Evolutionary conservation across 176 grass and related monocot genomes (phyloP), one percentile per base, ranked within the genome.

Genomic region (Triticum aestivum): DNA sequence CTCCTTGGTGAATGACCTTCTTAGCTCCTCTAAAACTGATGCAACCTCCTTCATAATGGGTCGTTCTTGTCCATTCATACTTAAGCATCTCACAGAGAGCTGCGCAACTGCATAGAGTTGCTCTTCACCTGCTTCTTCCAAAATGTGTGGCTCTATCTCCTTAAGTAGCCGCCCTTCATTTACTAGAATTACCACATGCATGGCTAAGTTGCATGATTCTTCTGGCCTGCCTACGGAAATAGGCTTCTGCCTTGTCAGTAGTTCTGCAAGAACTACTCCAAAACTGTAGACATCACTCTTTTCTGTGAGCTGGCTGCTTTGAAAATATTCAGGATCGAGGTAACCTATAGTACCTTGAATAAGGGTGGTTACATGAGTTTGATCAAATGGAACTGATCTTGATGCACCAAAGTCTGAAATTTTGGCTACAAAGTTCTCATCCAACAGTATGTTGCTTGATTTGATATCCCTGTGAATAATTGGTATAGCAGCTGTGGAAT

Each of bases 381-480:
- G 86, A 67, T 93, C 82, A 47, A 88, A 90, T 23, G 91, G 88
- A 39, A 93, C 82, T 23, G 83, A 69, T 87, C 86, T 88, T 35
- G 91, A 93, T 64, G 79, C 86, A 41, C 91, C 91, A 0, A 93
- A 93, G 61, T 93, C 91, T 69, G 91, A 82, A 69, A 93, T 82
- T 54, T 93, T 93, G 6, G 91, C 91, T 9, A 82, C 80, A 1
- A 83, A 93, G 13, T 83, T 87, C 59, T 77, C 85, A 37, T 93
- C 91, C 65, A 93, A 29, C 3, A 93, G 7, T 86, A 93, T 90
- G 49, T 90, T 93, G 14, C 81, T 84, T 58, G 91, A 90, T 71
- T 93, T 93, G 66, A 93, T 85, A 56, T 93, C 91, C 49, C 91
- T 85, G 59, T 93, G 88, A 79, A 93, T 90, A 73, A 93, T 88